Evolutionary conservation across 75 land plant genomes (phyloP), one percentile per base, ranked within the genome.

Genomic region (Chamaecyparis obtusa): DNA sequence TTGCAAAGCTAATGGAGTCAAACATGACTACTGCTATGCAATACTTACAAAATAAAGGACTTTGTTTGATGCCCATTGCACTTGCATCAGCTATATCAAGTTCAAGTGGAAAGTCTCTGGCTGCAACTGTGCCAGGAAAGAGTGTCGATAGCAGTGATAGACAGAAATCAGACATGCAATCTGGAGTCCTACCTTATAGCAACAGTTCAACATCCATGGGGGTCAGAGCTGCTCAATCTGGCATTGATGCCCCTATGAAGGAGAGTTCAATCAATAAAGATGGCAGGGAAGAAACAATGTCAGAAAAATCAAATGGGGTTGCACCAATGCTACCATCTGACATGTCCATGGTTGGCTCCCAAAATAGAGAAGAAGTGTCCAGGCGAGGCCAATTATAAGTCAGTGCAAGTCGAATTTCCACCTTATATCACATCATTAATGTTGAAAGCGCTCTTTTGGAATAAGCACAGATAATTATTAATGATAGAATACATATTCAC

Each of bases 31-130:
- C 93, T 14, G 96, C 96, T 33, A 93, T 96, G 93, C 97, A 94
- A 84, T 94, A 89, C 51, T 86, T 96, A 30, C 96, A 94, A 84
- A 91, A 84, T 44, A 96, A 96, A 88, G 97, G 97, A 36, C 93
- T 96, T 64, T 96, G 96, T 83, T 91, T 96, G 86, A 94, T 96
- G 97, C 97, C 97, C 67, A 93, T 92, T 49, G 89, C 96, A 21
- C 89, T 96, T 27, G 97, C 96, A 51, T 87, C 96, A 56, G 92
- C 94, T 49, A 95, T 95, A 48, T 92, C 93, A 49, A 89, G 76
- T 44, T 87, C 93, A 32, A 84, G 64, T 36, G 64, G 85, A 84
- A 84, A 84, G 36, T 32, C 36, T 74, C 37, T 33, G 33, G 76
- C 33, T 13, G 15, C 76, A 32, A 74, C 75, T 27, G 33, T 74